A percentile compares a stretch with the other conserved stretches of the same genome.
phyloP scores from a whole-genome alignment of 2,329 filamentous ascomycete genomes.

The Alternaria longipes region DNA sequence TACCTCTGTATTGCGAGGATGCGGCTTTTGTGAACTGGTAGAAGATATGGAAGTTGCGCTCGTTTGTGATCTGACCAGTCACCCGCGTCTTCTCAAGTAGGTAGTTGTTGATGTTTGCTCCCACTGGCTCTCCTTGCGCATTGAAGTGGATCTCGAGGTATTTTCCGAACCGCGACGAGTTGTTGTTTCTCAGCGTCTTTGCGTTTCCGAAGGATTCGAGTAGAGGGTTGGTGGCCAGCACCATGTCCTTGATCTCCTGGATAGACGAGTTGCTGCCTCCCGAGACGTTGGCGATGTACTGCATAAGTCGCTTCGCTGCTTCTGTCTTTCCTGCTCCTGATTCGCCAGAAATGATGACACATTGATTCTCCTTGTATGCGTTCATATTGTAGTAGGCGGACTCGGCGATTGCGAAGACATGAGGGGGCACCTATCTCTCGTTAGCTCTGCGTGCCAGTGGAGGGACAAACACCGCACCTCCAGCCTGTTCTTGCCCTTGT shows the following conservation, averaged over 20 bases:
- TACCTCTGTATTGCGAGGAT: slow-evolving; percentile 79
- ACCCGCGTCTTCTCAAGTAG: slow-evolving; percentile 94
- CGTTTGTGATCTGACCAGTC: slow-evolving; percentile 91
- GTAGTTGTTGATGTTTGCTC: slow-evolving; percentile 98
- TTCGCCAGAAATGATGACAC: slow-evolving; percentile 98
- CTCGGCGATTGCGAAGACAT: slow-evolving; percentile 97
- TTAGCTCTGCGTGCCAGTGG: slow-evolving; percentile 24
- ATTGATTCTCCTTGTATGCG: slow-evolving; percentile 98
- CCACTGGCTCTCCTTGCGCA: slow-evolving; percentile 85
- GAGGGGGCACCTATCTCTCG: slow-evolving; percentile 72
- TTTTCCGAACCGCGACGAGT: slow-evolving; percentile 97
- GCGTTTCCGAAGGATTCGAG: slow-evolving; percentile 98
- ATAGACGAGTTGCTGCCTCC: slow-evolving; percentile 86
- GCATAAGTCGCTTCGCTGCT: slow-evolving; percentile 98
- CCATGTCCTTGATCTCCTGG: slow-evolving; percentile 98
- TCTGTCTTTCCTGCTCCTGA: slow-evolving; percentile 98
- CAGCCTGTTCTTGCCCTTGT: slow-evolving; percentile 95
- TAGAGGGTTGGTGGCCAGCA: slow-evolving; percentile 95
- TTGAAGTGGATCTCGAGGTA: slow-evolving; percentile 99
- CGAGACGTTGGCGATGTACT: slow-evolving; percentile 98
- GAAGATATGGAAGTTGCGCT: slow-evolving; percentile 99
- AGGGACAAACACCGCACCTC: slow-evolving; percentile 60
- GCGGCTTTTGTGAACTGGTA: slow-evolving; percentile 98
- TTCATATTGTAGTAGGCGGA: slow-evolving; percentile 99
- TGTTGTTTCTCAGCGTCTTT: slow-evolving; percentile 98